phyloP scores from a whole-genome alignment of 1,139 yeast species.

The Meyerozyma sp. region DNA sequence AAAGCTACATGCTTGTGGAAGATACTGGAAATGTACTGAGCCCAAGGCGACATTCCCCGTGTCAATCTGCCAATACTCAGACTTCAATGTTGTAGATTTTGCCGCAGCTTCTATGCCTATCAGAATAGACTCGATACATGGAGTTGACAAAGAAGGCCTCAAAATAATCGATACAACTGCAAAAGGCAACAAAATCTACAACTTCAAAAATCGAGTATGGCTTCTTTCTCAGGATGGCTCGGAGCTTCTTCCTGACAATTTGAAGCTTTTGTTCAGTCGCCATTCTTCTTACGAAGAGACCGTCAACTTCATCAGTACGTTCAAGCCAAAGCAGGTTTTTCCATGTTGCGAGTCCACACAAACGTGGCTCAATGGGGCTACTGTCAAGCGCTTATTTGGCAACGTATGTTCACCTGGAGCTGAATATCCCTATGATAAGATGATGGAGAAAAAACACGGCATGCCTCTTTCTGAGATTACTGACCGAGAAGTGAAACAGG shows the following conservation, averaged over 20 bases:
- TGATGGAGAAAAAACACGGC: slow-evolving; percentile 18
- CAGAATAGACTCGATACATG: slow-evolving; percentile 11
- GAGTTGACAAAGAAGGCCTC: slow-evolving; percentile 11
- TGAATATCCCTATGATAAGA: slow-evolving; percentile 26
- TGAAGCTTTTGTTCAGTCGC: slow-evolving; percentile 44
- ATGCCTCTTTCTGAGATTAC: slow-evolving; percentile 10
- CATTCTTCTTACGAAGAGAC: slow-evolving; percentile 52
- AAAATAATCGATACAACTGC: slow-evolving; percentile 13
- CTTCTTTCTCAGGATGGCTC: slow-evolving; percentile 19
- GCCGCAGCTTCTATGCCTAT: slow-evolving; percentile 25
- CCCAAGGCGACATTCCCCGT: slow-evolving; percentile 12
- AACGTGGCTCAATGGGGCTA: slow-evolving; percentile 38
- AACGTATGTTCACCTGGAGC: slow-evolving; percentile 20
- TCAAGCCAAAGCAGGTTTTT: slow-evolving; percentile 41
- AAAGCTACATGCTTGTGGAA: slow-evolving; percentile 26
- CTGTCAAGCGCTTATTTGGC: slow-evolving; percentile 42
- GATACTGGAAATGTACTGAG: slow-evolving; percentile 7
- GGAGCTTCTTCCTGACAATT: slow-evolving; percentile 33
- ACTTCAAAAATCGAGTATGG: slow-evolving; percentile 23
- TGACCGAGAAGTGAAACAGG: slow-evolving; percentile 17
- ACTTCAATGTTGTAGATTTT: slow-evolving; percentile 34
- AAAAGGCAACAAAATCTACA: slow-evolving; percentile 20
- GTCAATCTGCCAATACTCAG: slow-evolving; percentile 33
- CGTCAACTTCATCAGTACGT: slow-evolving; percentile 28
- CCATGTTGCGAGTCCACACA: slow-evolving; percentile 35